Base-by-base conservation (phyloP, 306 rosid species). In the Vachellia pachyceras region DNA sequence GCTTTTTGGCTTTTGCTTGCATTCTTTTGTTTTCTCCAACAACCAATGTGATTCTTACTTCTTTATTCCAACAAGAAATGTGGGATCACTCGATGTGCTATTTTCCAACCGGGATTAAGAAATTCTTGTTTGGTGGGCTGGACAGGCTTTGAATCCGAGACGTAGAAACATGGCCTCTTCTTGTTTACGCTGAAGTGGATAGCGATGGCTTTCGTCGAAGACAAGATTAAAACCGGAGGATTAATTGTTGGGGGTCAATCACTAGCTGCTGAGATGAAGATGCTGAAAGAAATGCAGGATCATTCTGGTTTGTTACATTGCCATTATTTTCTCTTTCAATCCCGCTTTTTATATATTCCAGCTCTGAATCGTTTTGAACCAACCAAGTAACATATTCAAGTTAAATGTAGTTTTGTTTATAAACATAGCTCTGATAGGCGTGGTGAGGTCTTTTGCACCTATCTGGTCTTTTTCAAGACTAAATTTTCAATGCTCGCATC, bases 221-320 rank as follows among this genome's bases (percentile, higher is more conserved):
- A 90, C 52, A 93, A 89, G 91, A 39, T 87, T 82, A 90, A 85
- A 85, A 69, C 75, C 41, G 89, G 87, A 67, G 75, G 75, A 23
- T 46, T 89, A 72, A 68, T 82, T 78, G 85, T 57, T 70, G 91
- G 88, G 36, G 79, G 79, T 76, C 89, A 86, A 45, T 72, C 91
- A 78, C 90, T 95, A 13, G 87, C 83, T 70, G 91, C 94, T 68
- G 99, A 92, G 73, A 96, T 96, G 94, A 93, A 90, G 87, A 72
- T 93, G 78, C 77, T 96, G 73, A 93, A 95, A 68, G 98, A 95
- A 82, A 89, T 95, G 92, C 97, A 96, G 73, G 94, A 96, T 81
- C 98, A 93, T 11, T 80, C 89, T 72, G 99, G 99, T 96, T 23
- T 73, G 86, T 82, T 22, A 20, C 50, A 23, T 76, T 40, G 3